These are phyloP conservation scores for Lecanicillium sp. DNA, from an alignment of 2,329 filamentous ascomycete genomes.

Conservation along the genomic window DNA sequence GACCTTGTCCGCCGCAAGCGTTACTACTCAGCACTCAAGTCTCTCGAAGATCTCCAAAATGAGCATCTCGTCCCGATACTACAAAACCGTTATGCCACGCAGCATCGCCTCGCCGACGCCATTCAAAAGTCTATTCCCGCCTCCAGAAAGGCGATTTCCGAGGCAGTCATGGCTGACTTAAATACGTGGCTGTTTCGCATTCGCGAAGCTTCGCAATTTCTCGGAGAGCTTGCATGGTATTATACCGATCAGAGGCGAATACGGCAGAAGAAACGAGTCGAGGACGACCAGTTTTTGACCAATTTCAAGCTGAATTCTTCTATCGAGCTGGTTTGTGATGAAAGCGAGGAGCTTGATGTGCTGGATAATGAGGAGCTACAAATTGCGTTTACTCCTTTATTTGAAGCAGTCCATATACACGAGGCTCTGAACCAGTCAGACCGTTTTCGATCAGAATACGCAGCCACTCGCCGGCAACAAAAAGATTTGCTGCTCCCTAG, in stretches of 20 bases:
- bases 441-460: slow-evolving; percentile 85
- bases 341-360: slow-evolving; percentile 91
- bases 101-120: slow-evolving; percentile 90
- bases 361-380: slow-evolving; percentile 92
- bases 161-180: slow-evolving; percentile 93
- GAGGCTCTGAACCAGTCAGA: slow-evolving; percentile 89
- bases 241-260: slow-evolving; percentile 84
- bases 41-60: slow-evolving; percentile 91
- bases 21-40: slow-evolving; percentile 90
- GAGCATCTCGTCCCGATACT: slow-evolving; percentile 73
- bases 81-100: slow-evolving; percentile 79
- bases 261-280: slow-evolving; percentile 75
- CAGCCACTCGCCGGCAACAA: slow-evolving; percentile 81
- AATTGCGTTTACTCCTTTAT: slow-evolving; percentile 89
- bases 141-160: slow-evolving; percentile 87
- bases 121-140: slow-evolving; percentile 94
- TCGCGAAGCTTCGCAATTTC: slow-evolving; percentile 88
- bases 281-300: slow-evolving; percentile 66
- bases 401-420: slow-evolving; percentile 94
- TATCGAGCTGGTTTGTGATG: slow-evolving; percentile 91
- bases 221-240: slow-evolving; percentile 94
- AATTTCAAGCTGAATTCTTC: slow-evolving; percentile 93
- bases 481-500: slow-evolving; percentile 83
- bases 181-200: slow-evolving; percentile 97
- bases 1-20: slow-evolving; percentile 88